Base-by-base conservation (phyloP, 2,329 filamentous ascomycete genomes). In the Colletotrichum limetticola region DNA sequence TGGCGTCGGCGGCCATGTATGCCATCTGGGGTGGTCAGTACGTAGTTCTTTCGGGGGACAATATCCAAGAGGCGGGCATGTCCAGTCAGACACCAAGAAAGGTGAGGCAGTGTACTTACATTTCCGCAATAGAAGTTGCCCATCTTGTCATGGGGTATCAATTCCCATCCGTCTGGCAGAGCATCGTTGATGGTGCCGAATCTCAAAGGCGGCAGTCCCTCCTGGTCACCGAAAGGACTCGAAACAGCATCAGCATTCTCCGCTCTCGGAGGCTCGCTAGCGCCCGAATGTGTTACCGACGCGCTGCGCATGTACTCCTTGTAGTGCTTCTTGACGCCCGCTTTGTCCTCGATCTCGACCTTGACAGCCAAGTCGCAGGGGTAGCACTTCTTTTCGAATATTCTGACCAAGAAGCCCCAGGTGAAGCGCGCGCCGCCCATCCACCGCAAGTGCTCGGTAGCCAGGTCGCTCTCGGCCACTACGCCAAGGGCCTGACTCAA, bases 61-160 rank as follows among this genome's bases (percentile, higher is more conserved):
- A 26, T 49, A 0, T 24, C 32, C 14, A 1, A 11, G 12, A 19
- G 9, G 8, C 16, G 37, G 16, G 16, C 16, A 42, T 42, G 5
- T 42, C 37, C 16, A 16, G 14, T 42, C 14, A 7, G 37, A 42
- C 1, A 19, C 16, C 14, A 14, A 19, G 37, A 42, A 42, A 42
- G 14, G 12, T n/a, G 6, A n/a, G 11, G 14, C 42, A 24, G 30
- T 42, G 16, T 22, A 32, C 90, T 84, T 79, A 92, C 91, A 81
- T 98, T 99, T 74, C 97, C 97, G 37, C 92, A 94, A 83, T 97
- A 98, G 81, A 99, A 97, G 78, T 94, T 98, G 59, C 95, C 95
- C 68, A 99, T 86, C 35, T 92, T 94, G 74, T 97, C 91, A 75
- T 93, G 89, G 0, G 93, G 90, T 3, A 93, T 84, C 24, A 93